Evolutionary conservation across 768 basidiomycete genomes (phyloP).

Genomic region (Serendipita indica): DNA sequence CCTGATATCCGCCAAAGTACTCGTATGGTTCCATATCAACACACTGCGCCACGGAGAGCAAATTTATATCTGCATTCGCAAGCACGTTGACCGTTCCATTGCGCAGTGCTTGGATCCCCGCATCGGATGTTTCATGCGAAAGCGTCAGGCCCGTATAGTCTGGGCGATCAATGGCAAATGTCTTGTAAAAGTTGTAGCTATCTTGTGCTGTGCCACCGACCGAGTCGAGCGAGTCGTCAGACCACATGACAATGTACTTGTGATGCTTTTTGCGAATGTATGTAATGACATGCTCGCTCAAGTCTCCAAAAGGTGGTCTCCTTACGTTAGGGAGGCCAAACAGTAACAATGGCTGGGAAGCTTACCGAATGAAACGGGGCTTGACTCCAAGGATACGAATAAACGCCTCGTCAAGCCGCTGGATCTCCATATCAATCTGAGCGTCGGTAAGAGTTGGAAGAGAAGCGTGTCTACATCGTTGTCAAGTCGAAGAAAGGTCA

Average conservation of each 20-base stretch:
- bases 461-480: not conserved
- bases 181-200: conserved; percentile 3
- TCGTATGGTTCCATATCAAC: conserved; percentile 1
- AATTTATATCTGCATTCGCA: not conserved
- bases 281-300: not conserved
- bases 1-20: not conserved
- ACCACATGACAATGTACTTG: conserved; percentile 7
- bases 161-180: not conserved
- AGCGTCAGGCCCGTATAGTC: not conserved
- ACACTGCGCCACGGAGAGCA: not conserved
- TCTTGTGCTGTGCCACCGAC: not conserved
- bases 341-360: not conserved
- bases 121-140: not conserved
- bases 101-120: not conserved
- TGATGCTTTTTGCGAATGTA: not conserved
- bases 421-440: not conserved
- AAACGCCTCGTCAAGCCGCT: not conserved
- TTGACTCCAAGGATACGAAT: not conserved
- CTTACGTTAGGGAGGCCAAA: not conserved
- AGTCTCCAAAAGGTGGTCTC: not conserved
- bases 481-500: not conserved
- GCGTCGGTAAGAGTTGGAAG: not conserved
- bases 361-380: conserved; percentile 5
- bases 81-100: not conserved
- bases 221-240: not conserved